phyloP scores from a whole-genome alignment of 78 protist species.

The Mastigamoeba balamuthi region DNA sequence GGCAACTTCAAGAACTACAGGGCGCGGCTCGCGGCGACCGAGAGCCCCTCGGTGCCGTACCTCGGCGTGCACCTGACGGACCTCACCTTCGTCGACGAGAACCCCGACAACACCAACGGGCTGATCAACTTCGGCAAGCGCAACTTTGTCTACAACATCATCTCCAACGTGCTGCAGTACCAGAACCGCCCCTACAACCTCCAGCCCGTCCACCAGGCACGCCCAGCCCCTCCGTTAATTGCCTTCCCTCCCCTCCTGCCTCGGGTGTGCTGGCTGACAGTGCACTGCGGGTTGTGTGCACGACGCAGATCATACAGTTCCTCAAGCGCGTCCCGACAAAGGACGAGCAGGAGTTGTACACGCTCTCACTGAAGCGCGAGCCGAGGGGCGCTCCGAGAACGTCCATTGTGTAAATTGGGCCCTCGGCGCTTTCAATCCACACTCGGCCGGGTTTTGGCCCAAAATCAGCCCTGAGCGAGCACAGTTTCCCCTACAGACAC shows the following conservation, averaged over 20 bases:
- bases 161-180: constrained; percentile 42
- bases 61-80: constrained; percentile 63
- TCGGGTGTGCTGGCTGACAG: neutral
- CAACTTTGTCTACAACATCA: constrained; percentile 1
- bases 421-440: no score
- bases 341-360: constrained; percentile 25
- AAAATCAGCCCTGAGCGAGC: no score
- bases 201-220: constrained; percentile 62
- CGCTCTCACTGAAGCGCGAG: constrained; percentile 34
- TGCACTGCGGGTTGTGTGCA: neutral
- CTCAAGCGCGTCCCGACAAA: neutral
- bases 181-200: constrained; percentile 52
- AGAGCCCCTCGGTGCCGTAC: constrained; percentile 51
- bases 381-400: constrained; percentile 45
- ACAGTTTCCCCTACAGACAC: no score
- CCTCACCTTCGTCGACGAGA: constrained; percentile 69
- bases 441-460: no score
- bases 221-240: constrained; percentile 11
- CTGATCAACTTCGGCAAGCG: neutral
- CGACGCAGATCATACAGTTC: constrained; percentile 18
- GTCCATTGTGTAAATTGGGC: constrained; percentile 29
- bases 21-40: neutral
- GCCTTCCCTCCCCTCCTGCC: no score
- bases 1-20: constrained; percentile 45
- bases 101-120: constrained; percentile 23